Evolutionary conservation across 371 early-diverging fungal genomes (phyloP).

Genomic region (Mycotypha africana): DNA sequence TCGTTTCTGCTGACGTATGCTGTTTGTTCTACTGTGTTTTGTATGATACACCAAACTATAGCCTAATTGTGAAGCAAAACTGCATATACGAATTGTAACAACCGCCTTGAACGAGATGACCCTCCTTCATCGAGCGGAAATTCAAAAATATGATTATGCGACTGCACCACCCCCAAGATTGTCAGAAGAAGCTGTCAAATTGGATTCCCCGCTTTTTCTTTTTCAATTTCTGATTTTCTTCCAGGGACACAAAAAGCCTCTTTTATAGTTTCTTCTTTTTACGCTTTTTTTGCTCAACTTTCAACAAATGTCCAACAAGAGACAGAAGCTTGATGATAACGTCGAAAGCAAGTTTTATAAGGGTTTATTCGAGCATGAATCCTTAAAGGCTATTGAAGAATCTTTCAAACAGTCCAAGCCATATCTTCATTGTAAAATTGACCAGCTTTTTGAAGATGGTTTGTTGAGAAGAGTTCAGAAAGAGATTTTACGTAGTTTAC

Average conservation of each 20-base stretch:
- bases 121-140: no score
- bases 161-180: no score
- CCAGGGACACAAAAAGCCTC: not conserved
- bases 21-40: no score
- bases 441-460: constrained; percentile 51
- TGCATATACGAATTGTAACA: no score
- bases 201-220: not conserved
- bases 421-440: constrained; percentile 61
- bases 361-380: constrained; percentile 20
- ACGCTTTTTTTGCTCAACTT: not conserved
- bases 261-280: constrained; percentile 8
- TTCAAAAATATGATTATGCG: no score
- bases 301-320: constrained; percentile 6
- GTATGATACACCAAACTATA: no score
- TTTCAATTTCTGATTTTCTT: not conserved
- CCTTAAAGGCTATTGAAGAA: constrained; percentile 16
- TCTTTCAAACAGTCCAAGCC: constrained; percentile 50
- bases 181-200: no score
- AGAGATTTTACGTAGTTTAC: constrained; percentile 57
- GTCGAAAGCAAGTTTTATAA: constrained; percentile 21
- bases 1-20: no score
- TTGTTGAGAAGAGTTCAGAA: constrained; percentile 55
- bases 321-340: constrained; percentile 11
- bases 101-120: no score
- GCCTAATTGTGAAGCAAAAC: no score